Evolutionary conservation across 768 basidiomycete genomes (phyloP).

Genomic region (Pleurotus ostreatus): DNA sequence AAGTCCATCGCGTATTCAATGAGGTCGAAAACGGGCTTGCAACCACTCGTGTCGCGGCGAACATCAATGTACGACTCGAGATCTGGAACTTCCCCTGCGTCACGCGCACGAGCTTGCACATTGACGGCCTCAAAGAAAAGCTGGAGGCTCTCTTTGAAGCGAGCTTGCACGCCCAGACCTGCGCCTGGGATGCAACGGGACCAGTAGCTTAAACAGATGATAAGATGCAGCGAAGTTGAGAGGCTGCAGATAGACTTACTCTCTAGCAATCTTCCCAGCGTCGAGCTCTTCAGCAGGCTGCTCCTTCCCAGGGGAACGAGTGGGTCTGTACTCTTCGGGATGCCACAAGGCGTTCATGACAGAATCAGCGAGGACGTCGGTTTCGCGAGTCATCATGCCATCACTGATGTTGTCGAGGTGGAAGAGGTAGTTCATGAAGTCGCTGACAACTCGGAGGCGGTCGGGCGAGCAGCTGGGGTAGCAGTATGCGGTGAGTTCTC

Average conservation of each 20-base stretch:
- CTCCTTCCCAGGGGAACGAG: conserved; percentile 31
- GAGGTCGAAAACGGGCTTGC: conserved; percentile 73
- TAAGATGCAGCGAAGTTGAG: conserved; percentile 8
- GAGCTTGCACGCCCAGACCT: conserved; percentile 53
- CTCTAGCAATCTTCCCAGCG: conserved; percentile 62
- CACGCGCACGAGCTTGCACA: conserved; percentile 57
- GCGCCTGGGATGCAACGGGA: conserved; percentile 55
- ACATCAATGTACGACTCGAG: conserved; percentile 71
- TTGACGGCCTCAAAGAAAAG: conserved; percentile 68
- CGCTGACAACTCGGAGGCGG: conserved; percentile 60
- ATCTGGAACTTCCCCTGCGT: conserved; percentile 51
- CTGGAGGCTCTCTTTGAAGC: conserved; percentile 67
- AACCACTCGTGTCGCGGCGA: conserved; percentile 54
- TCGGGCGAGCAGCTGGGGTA: conserved; percentile 54
- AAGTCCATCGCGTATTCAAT: conserved; percentile 73
- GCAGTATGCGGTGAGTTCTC: conserved; percentile 62
- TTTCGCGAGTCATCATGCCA: conserved; percentile 66
- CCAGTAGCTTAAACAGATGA: conserved; percentile 53
- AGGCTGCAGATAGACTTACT: conserved; percentile 41
- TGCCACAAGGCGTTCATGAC: conserved; percentile 72
- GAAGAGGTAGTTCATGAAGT: conserved; percentile 64
- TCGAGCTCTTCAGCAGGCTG: conserved; percentile 40
- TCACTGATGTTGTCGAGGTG: conserved; percentile 74
- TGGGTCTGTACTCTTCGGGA: conserved; percentile 47
- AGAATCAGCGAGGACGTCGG: conserved; percentile 52